Percentiles rank a stretch among this genome's conserved stretches.
These are phyloP conservation scores for Kluyveromyces siamensis DNA, from an alignment of 805 yeast genomes.

Conservation along the genomic window DNA sequence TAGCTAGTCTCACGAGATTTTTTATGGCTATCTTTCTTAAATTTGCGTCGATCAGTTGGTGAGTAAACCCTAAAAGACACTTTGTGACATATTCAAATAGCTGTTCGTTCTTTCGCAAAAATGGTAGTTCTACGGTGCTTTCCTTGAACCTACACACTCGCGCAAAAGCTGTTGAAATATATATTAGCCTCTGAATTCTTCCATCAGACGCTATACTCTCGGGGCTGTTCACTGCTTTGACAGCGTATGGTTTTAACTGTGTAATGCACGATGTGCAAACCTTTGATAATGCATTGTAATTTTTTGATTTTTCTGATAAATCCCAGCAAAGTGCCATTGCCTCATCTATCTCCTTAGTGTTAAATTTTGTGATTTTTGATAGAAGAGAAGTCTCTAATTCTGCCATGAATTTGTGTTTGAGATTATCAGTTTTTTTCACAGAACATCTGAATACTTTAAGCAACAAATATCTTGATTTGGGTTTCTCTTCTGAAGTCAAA, in stretches of 20 bases:
- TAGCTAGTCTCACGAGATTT: constrained; percentile 51
- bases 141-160: constrained; percentile 54
- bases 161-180: constrained; percentile 63
- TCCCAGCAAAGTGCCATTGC: constrained; percentile 66
- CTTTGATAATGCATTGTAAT: constrained; percentile 41
- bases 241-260: constrained; percentile 39
- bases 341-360: constrained; percentile 51
- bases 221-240: constrained; percentile 20
- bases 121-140: constrained; percentile 32
- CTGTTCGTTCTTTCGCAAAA: constrained; percentile 43
- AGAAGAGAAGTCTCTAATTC: constrained; percentile 46
- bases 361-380: constrained; percentile 49
- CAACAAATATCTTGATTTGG: constrained; percentile 33
- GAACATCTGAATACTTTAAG: constrained; percentile 46
- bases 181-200: constrained; percentile 47
- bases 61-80: constrained; percentile 47
- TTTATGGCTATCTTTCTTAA: constrained; percentile 45
- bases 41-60: constrained; percentile 22
- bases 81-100: constrained; percentile 50
- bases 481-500: constrained; percentile 41
- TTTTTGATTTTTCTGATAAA: constrained; percentile 39
- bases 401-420: constrained; percentile 42
- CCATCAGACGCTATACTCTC: constrained; percentile 26
- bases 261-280: constrained; percentile 58
- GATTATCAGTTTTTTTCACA: constrained; percentile 34